Base-by-base conservation (phyloP, 2,329 filamentous ascomycete genomes). In the Pseudocercospora vitis region DNA sequence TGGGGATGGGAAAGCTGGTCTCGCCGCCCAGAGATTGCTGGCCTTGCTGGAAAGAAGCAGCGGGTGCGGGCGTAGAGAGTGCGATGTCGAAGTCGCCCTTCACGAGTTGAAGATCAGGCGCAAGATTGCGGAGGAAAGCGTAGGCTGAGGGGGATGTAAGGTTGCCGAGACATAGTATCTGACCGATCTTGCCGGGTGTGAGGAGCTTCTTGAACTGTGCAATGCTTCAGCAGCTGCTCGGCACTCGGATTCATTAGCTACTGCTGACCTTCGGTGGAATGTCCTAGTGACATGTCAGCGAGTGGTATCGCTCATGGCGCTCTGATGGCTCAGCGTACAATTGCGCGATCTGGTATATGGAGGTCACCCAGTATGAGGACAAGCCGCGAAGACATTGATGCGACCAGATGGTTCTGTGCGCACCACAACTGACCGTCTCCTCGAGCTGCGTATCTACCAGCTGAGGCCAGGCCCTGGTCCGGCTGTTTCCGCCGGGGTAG, bases 291-390 rank as follows among this genome's bases (percentile, higher is more conserved):
- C 40, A 60, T 57, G 58, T 63, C 59, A 62, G 59, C 57, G 52
- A 60, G 58, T 53, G 56, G 33, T 29, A 31, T 26, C 46, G 21
- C 26, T 12, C 28, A 33, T n/a, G 31, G 33, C 26, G 32, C 1
- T 23, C 16, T 24, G 12, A 4, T 35, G 21, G 7, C 11, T 23
- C 33, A 37, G 57, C 59, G 55, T 53, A 61, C 91, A 61, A 94
- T 85, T 65, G 90, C 91, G 71, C 91, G 82, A 74, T 96, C 91
- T 66, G 91, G 91, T 74, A 96, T 95, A 77, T 95, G 91, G 50
- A 96, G 83, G 77, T 96, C 91, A 72, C 90, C 90, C 65, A 96
- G 89, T 69, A 94, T 89, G 70, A 96, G 83, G 70, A 95, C 91
- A 63, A 96, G 81, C 75, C 92, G 89, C 61, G 90, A 89, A 78